Evolutionary conservation across 768 basidiomycete species (phyloP).

Genomic region (Hortiboletus flavorubellus): DNA sequence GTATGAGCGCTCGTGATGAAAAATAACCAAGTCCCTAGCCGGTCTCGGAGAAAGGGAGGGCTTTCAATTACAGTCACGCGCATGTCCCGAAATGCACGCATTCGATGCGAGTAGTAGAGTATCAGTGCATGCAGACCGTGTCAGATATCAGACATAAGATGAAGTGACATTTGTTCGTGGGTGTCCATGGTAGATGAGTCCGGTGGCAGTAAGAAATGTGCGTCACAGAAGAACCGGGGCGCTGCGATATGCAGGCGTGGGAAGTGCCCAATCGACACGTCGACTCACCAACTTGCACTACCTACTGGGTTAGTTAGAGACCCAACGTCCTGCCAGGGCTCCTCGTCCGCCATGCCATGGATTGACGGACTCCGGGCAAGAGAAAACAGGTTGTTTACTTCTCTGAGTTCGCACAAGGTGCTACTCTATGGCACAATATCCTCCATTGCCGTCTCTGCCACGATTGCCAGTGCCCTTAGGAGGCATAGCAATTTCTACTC

Average conservation of each 20-base stretch:
- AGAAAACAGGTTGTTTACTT: conserved; percentile 45
- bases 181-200: background rate
- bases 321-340: background rate
- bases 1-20: background rate
- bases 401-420: conserved; percentile 60
- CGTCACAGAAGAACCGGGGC: too few relatives aligned
- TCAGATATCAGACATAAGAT: too few relatives aligned
- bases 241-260: conserved; percentile 6
- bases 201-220: too few relatives aligned
- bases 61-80: too few relatives aligned
- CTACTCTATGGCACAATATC: conserved; percentile 69
- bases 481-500: conserved; percentile 92
- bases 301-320: background rate
- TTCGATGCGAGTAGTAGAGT: too few relatives aligned
- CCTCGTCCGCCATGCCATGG: conserved; percentile 42
- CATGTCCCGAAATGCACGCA: too few relatives aligned
- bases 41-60: too few relatives aligned
- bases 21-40: background rate
- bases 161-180: too few relatives aligned
- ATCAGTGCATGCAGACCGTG: too few relatives aligned
- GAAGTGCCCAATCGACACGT: conserved; percentile 18
- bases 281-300: background rate
- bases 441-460: conserved; percentile 62
- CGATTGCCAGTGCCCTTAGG: conserved; percentile 76
- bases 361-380: conserved; percentile 49